Evolutionary conservation across 1,139 yeast genomes (phyloP), one percentile per base, ranked within the genome.

Genomic region (Geotrichum europaeum): DNA sequence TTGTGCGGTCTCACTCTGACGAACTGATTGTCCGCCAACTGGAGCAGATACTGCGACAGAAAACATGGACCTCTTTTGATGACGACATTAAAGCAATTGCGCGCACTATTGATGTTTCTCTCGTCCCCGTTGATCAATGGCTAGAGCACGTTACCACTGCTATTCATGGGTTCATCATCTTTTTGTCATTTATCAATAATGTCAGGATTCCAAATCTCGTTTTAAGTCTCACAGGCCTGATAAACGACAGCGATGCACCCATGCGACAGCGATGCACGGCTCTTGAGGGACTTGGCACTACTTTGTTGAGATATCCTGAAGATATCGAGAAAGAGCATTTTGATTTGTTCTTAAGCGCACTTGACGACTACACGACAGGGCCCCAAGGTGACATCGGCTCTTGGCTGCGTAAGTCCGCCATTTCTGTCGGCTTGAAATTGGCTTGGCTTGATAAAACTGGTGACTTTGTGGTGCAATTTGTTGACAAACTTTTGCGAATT

Each of bases 381-480:
- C 62, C 69, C 4, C 68, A 78, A n/a, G 80, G 80, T 3, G 80
- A 77, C 61, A 73, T 76, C 5, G 97, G 97, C 1, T 83, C 90
- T 49, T 81, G 84, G 70, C 81, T 90, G 0, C 77, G 97, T 57
- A 67, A 71, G 1, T 79, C 84, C 0, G 76, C 84, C 0, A 72
- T 86, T 6, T 72, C 75, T 32, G 62, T 60, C 12, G 51, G 65
- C 18, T 25, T 47, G 6, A 36, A 53, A 9, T 22, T 63, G 13
- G 45, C 57, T 43, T 25, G 30, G n/a, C 32, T 25, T 18, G 45
- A 28, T 20, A 50, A 58, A 7, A 54, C 53, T 12, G 51, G 61
- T 1, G 55, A 54, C 10, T 56, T 70, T 18, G 59, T 50, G 5
- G 50, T 58, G 30, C 52, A 60, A 15, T 62, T 75, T 7, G 71